phyloP scores from a whole-genome alignment of 257 asterid genomes.

The Solanum phureja region DNA sequence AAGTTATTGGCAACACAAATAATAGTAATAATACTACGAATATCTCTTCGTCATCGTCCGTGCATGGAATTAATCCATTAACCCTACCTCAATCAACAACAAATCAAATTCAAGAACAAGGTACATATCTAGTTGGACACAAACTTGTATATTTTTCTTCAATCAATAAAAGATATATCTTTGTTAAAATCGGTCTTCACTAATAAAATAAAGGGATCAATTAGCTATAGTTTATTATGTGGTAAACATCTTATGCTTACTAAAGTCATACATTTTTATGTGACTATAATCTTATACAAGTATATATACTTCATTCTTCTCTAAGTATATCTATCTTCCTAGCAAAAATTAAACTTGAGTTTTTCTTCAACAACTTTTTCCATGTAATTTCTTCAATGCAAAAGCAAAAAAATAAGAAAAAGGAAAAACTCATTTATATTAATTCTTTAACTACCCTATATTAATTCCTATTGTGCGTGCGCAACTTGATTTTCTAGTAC shows the following conservation, averaged over 20 bases:
- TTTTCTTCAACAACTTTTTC: not conserved
- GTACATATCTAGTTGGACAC: not conserved
- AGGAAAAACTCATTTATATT: not conserved
- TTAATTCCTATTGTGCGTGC: not conserved
- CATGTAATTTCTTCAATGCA: not conserved
- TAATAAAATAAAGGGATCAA: not conserved
- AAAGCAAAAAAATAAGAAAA: not conserved
- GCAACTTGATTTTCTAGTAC: not conserved
- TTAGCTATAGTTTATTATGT: not conserved
- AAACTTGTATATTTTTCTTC: not conserved
- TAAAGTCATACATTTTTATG: not conserved
- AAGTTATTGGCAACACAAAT: not conserved
- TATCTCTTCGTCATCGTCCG: not conserved
- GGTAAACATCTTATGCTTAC: not conserved
- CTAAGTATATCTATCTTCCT: not conserved
- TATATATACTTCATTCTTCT: not conserved
- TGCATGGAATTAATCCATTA: not conserved
- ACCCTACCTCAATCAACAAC: not conserved
- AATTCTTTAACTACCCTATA: not conserved
- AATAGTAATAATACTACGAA: not conserved
- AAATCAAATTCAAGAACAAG: not conserved
- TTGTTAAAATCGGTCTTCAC: not conserved
- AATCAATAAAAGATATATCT: not conserved
- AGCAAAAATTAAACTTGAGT: not conserved
- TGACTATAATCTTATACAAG: not conserved